Evolutionary conservation across 192 early-diverging fungal species (phyloP), one percentile per base, ranked within the genome.

Genomic region (Hyaloraphidium curvatum): DNA sequence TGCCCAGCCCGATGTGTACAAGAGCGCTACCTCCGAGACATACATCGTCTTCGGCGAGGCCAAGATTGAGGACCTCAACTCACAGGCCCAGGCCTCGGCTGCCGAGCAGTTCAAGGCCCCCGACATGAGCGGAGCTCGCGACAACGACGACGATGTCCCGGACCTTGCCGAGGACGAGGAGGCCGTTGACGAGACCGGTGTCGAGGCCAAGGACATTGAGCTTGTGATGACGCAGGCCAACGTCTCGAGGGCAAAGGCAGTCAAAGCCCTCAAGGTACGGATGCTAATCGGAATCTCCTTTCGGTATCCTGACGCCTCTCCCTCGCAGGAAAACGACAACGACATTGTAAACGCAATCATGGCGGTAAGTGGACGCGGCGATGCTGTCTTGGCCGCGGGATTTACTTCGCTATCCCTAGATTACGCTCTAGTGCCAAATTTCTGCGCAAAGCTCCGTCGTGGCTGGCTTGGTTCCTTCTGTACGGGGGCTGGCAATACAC

Each of bases 41-140:
- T 87, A 89, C 79, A 82, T 95, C 58, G 87, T 97, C 53, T 95
- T 95, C 64, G 94, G 91, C 67, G 89, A 95, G 73, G 82, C 86
- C 48, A 78, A 83, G 61, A 68, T 81, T 50, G 89, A 92, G 63
- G 86, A 97, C 71, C 41, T 83, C 56, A 80, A 70, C 66, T 67
- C 77, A 56, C 75, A 79, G 68, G 75, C 80, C 54, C 81, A 86
- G 67, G 66, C 68, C 56, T 69, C 75, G 54, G 75, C 76, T 63
- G 72, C 78, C 52, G 71, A 74, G 64, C 75, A 76, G 64, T 64
- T 70, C 55, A 48, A 62, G 43, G n/a, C n/a, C n/a, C 61, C 23
- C 54, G 59, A 59, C 52, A 64, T 56, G 59, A 61, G 28, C 52
- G 43, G 43, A 4, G 7, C 7, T 4, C 17, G 43, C 25, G 43